phyloP scores from a whole-genome alignment of 2,329 filamentous ascomycete species.

The Botryosphaeria dothidea region DNA sequence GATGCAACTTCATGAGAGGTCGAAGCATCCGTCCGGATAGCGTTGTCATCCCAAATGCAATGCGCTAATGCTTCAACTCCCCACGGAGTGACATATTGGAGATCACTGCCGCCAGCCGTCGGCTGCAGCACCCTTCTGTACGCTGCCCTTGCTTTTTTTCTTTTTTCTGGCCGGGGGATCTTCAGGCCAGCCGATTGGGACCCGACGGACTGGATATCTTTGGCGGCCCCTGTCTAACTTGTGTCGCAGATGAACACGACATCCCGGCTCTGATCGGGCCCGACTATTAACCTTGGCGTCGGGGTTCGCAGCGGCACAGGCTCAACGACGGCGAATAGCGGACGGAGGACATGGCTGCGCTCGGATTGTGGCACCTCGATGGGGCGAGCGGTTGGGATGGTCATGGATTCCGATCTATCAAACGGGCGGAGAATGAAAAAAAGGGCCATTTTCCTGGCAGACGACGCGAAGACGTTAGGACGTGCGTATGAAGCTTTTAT shows the following conservation, averaged over 20 bases:
- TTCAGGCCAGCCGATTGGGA: not conserved
- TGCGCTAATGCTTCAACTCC: not conserved
- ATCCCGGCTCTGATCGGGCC: constrained; percentile 9
- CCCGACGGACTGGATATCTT: not conserved
- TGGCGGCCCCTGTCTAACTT: not conserved
- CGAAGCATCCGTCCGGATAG: too few relatives aligned
- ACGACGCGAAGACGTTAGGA: not conserved
- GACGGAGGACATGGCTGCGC: too few relatives aligned
- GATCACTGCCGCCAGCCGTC: too few relatives aligned
- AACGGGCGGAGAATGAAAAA: not conserved
- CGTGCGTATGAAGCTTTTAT: not conserved
- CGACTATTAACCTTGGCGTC: not conserved
- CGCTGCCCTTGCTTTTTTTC: not conserved
- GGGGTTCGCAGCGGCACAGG: not conserved
- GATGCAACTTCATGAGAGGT: too few relatives aligned
- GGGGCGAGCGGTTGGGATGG: not conserved
- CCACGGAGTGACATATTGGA: too few relatives aligned
- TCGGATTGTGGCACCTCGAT: not conserved
- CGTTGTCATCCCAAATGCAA: too few relatives aligned
- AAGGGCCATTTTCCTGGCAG: not conserved
- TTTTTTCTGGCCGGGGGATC: too few relatives aligned
- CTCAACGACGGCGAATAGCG: not conserved
- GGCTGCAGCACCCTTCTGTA: too few relatives aligned
- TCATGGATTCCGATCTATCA: not conserved
- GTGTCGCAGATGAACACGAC: not conserved